Evolutionary conservation across 768 basidiomycete genomes (phyloP).

Genomic region (Suillus ampliporus): DNA sequence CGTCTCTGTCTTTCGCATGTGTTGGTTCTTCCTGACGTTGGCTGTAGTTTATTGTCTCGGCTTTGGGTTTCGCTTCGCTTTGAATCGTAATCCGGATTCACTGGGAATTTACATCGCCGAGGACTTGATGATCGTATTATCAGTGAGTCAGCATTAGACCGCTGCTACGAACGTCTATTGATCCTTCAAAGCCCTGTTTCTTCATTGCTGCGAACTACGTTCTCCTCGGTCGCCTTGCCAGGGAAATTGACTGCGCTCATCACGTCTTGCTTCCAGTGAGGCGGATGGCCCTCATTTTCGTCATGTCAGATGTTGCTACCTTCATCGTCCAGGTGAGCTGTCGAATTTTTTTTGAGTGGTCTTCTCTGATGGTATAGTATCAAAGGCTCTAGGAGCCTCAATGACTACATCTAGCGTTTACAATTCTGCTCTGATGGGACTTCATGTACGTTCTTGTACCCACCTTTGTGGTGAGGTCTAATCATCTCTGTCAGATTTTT

Average conservation of each 20-base stretch:
- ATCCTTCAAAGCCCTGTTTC: slow-evolving; percentile 61
- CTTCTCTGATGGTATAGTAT: not conserved
- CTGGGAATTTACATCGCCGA: slow-evolving; percentile 58
- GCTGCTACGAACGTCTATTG: not conserved
- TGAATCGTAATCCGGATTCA: slow-evolving; percentile 59
- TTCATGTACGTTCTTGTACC: slow-evolving; percentile 39
- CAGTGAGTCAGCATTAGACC: slow-evolving; percentile 35
- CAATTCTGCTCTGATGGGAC: slow-evolving; percentile 35
- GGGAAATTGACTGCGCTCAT: slow-evolving; percentile 50
- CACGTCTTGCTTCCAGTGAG: slow-evolving; percentile 53
- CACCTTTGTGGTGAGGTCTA: too few species aligned
- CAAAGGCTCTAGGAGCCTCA: slow-evolving; percentile 54
- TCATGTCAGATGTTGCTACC: slow-evolving; percentile 66
- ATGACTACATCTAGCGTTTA: slow-evolving; percentile 48
- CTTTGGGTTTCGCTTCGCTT: slow-evolving; percentile 57
- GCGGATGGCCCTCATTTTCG: slow-evolving; percentile 62
- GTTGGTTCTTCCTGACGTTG: not conserved
- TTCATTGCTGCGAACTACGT: slow-evolving; percentile 76
- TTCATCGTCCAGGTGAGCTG: slow-evolving; percentile 66
- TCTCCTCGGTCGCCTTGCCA: slow-evolving; percentile 65
- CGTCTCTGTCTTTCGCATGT: slow-evolving; percentile 20
- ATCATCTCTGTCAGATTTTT: slow-evolving; percentile 50
- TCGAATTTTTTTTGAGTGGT: not conserved
- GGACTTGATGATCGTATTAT: slow-evolving; percentile 65
- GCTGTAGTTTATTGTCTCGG: slow-evolving; percentile 61